These are phyloP conservation scores for Trichoderma asperellum DNA, from an alignment of 2,329 filamentous ascomycete genomes.

Conservation along the genomic window DNA sequence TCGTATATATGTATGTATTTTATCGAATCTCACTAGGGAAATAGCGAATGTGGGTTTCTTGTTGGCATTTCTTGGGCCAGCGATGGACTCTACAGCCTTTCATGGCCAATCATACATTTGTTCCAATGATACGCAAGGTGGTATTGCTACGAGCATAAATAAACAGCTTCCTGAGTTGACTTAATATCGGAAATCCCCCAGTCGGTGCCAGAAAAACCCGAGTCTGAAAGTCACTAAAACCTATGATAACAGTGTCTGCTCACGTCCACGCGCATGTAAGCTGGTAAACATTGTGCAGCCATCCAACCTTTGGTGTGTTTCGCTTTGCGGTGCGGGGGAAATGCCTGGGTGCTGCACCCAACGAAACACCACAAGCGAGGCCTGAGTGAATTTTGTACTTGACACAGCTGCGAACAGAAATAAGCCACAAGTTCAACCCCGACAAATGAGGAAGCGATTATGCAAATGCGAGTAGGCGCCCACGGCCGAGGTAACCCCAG, in stretches of 20 bases:
- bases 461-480: not conserved
- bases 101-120: not conserved
- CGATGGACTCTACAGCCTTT: not conserved
- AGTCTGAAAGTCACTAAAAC: no score
- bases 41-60: not conserved
- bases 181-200: no score
- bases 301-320: not conserved
- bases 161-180: no score
- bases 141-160: no score
- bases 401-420: not conserved
- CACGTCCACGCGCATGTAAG: not conserved
- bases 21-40: not conserved
- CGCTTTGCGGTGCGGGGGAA: not conserved
- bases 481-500: not conserved
- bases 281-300: not conserved
- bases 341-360: not conserved
- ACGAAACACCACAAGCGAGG: not conserved
- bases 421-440: not conserved
- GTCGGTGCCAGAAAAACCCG: no score
- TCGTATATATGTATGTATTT: conserved; percentile 6
- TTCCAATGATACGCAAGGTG: not conserved
- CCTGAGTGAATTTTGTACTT: not conserved
- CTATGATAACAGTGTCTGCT: no score
- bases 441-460: not conserved
- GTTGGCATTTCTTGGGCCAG: not conserved